Base-by-base conservation (phyloP, 73 alveolate genomes). In the Blepharisma japonicum region DNA sequence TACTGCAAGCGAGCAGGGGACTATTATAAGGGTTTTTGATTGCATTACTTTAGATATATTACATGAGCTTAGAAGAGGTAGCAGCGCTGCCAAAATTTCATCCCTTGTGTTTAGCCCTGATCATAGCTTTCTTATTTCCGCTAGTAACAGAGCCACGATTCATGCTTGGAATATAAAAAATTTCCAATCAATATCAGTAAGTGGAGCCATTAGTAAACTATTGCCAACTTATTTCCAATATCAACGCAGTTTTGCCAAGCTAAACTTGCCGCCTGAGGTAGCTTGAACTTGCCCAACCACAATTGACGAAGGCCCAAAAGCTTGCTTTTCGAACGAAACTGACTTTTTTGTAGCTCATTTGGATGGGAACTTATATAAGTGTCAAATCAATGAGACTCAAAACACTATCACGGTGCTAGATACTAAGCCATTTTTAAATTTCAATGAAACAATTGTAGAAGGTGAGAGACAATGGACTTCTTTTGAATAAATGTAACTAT, bases 1-100 rank as follows among this genome's bases (percentile, higher is more conserved):
- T 25, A 61, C 50, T 61, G 74, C 74, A 9, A 61, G 74, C 5
- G 74, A 61, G 5, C 74, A 14, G 18, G 74, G 74, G 18, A 61
- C 74, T 18, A 39, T 61, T 61, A 61, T 61, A 18, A 14, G 74
- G 11, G 74, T 61, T 18, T 61, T 61, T 25, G 74, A 61, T 18
- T 14, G 47, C 2, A 61, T 8, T n/a, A 18, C 74, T 20, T 39
- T 61, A 8, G 47, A 18, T 61, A 39, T 61, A 14, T 9, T 14
- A 4, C 47, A 61, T 61, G 74, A 61, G 23, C 74, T 61, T 14
- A 14, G 74, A 61, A 61, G 74, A 61, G 74, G 74, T 9, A 18
- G 47, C 11, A 14, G 47, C 2, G 46, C 74, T 20, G 74, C 74
- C 18, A 61, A 39, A 25, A 61, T 61, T 20, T 14, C 74, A 2